Conservation (phyloP, 2,329 filamentous ascomycete species). For the Didymella pomorum region DNA sequence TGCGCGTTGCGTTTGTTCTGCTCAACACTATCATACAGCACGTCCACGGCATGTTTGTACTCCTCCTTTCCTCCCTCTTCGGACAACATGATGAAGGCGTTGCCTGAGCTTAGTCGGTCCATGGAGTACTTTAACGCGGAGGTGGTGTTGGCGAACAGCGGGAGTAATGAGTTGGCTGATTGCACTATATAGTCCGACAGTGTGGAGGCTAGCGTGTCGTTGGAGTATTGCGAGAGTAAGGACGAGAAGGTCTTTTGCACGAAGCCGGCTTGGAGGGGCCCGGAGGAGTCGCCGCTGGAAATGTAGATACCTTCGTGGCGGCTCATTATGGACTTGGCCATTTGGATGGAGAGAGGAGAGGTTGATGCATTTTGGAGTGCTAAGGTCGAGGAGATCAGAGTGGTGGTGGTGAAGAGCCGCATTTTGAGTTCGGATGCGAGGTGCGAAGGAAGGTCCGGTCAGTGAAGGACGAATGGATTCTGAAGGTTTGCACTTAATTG, state of each 20-base stretch:
- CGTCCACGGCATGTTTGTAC: slow-evolving; percentile 20
- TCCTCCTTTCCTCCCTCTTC: slow-evolving; percentile 21
- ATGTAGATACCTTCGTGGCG: slow-evolving; percentile 43
- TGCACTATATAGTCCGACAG: neutral
- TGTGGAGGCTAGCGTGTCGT: slow-evolving; percentile 2
- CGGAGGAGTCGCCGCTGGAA: slow-evolving; percentile 28
- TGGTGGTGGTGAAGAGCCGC: neutral
- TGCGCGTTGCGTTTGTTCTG: slow-evolving; percentile 41
- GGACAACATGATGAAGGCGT: slow-evolving; percentile 33
- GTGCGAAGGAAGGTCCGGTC: neutral
- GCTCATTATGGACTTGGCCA: slow-evolving; percentile 44
- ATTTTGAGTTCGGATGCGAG: neutral
- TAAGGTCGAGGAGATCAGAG: neutral
- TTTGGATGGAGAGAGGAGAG: slow-evolving; percentile 25
- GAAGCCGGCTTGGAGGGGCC: slow-evolving; percentile 42
- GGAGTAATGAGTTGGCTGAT: slow-evolving; percentile 6
- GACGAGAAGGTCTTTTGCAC: slow-evolving; percentile 45
- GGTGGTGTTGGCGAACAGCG: neutral
- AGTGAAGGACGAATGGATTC: neutral
- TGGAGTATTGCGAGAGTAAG: slow-evolving; percentile 24
- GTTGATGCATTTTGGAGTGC: neutral
- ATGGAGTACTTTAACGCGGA: slow-evolving; percentile 25
- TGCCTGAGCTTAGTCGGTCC: slow-evolving; percentile 45
- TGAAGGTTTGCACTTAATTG: neutral
- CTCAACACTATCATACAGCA: slow-evolving; percentile 36